phyloP scores from a whole-genome alignment of 2,329 filamentous ascomycete species.

The Sordariomycetes sp. region DNA sequence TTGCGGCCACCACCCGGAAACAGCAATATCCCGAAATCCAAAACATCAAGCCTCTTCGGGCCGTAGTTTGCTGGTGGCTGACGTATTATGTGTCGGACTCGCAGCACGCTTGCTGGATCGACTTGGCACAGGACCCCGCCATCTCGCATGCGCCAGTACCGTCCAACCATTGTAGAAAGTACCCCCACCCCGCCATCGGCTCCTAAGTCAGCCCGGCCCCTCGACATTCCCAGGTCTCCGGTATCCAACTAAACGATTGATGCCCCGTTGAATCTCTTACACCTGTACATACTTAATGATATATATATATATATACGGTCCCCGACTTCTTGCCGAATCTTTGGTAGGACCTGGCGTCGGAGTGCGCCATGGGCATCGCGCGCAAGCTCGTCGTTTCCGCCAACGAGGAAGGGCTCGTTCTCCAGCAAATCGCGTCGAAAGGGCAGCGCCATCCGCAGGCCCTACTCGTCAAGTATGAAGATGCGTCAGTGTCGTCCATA shows the following conservation, averaged over 20 bases:
- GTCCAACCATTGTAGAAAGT: background rate
- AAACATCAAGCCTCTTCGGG: background rate
- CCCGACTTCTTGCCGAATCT: background rate
- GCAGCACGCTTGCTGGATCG: background rate
- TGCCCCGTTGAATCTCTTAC: background rate
- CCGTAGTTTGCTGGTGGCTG: background rate
- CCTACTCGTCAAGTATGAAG: constrained; percentile 58
- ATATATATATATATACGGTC: background rate
- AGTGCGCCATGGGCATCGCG: constrained; percentile 28
- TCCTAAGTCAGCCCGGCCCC: constrained; percentile 18
- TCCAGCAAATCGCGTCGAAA: constrained; percentile 56
- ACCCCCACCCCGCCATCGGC: constrained; percentile 41
- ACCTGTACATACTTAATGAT: background rate
- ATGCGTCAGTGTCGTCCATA: constrained; percentile 30
- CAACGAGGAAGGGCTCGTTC: constrained; percentile 67
- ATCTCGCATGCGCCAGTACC: background rate
- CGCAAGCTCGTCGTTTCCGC: constrained; percentile 73
- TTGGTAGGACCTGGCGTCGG: background rate
- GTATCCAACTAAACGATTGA: background rate
- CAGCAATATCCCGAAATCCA: background rate
- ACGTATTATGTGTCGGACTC: constrained; percentile 6
- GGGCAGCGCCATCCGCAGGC: constrained; percentile 41
- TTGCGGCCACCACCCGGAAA: background rate
- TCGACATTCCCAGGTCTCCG: background rate
- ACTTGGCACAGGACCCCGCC: background rate